Base-by-base conservation (phyloP, 306 rosid genomes). In the Quercus cerris region DNA sequence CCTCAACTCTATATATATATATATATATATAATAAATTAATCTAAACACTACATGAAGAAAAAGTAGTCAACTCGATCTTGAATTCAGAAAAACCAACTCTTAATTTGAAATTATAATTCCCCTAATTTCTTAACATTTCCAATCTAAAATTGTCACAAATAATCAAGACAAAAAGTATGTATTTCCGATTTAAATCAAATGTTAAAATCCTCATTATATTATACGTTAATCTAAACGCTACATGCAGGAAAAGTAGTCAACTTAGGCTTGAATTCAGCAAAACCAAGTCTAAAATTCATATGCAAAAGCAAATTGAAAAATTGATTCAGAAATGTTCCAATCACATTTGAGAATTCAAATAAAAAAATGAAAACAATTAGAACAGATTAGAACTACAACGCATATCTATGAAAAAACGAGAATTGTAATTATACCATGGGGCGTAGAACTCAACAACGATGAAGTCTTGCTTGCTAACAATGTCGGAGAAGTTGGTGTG, bases 401-500 rank as follows among this genome's bases (percentile, higher is more conserved):
- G 27, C 17, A 78, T 59, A 78, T 30, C 71, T 25, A 17, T 20
- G 17, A 17, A 75, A 56, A 15, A 18, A 3, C 22, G 0, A 54
- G 62, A 75, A 73, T 49, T 30, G 69, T 33, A 80, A 62, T 0
- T 49, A 31, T 85, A 95, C 99, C 97, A 91, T 0, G 99, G 99
- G 7, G 97, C 97, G 84, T 91, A 93, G 83, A 96, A 96, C 87
- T 96, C 99, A 19, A 93, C 94, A 70, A 93, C 99, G 81, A 96
- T 75, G 90, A 96, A 91, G 68, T 93, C 77, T 82, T 90, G 93
- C 89, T 90, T 96, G 89, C 66, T 76, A 66, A 96, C 28, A 9
- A 87, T 87, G 17, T 91, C 99, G 1, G 87, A 76, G 87, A 96
- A 96, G 85, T 93, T 96, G 35, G 98, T 82, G 80, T 87, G 85